phyloP scores from a whole-genome alignment of 345 rosid species.

The Sonneratia caseolaris region DNA sequence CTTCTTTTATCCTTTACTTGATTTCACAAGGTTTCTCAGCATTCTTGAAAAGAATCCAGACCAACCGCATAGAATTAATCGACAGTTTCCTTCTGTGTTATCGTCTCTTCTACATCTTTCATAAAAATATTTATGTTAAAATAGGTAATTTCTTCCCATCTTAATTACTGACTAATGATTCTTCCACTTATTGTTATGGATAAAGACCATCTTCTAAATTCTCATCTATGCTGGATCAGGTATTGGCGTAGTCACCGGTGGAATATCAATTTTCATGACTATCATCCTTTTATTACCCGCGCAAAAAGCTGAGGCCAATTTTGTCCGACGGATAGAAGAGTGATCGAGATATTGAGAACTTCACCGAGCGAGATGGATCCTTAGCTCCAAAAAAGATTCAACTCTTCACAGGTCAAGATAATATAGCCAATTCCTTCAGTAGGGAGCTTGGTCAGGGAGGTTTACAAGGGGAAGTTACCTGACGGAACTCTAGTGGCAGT shows the following conservation, averaged over 20 bases:
- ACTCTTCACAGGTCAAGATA: slow-evolving; percentile 16
- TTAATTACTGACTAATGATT: slow-evolving; percentile 6
- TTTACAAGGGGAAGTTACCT: slow-evolving; percentile 17
- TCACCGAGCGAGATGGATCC: slow-evolving; percentile 5
- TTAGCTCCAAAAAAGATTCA: slow-evolving; percentile 16
- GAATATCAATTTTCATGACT: background rate
- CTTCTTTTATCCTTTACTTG: too few species aligned
- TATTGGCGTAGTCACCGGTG: background rate
- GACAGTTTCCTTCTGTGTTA: too few species aligned
- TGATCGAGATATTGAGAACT: slow-evolving; percentile 6
- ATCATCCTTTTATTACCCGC: background rate
- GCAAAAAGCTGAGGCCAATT: background rate
- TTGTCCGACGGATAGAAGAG: background rate
- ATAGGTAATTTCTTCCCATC: slow-evolving; percentile 16
- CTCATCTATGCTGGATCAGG: slow-evolving; percentile 5
- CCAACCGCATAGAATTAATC: too few species aligned
- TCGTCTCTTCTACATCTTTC: too few species aligned
- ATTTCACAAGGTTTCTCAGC: too few species aligned
- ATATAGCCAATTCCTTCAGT: slow-evolving; percentile 18
- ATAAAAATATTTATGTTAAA: too few species aligned
- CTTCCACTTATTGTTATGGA: background rate
- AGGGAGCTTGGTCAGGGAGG: slow-evolving; percentile 29
- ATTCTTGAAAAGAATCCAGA: too few species aligned
- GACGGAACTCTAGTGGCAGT: slow-evolving; percentile 27
- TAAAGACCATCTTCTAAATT: too few species aligned